Percentiles rank a stretch among this genome's conserved stretches.
phyloP scores from a whole-genome alignment of 208 protist genomes.

The Vickermania spadyakhi region DNA sequence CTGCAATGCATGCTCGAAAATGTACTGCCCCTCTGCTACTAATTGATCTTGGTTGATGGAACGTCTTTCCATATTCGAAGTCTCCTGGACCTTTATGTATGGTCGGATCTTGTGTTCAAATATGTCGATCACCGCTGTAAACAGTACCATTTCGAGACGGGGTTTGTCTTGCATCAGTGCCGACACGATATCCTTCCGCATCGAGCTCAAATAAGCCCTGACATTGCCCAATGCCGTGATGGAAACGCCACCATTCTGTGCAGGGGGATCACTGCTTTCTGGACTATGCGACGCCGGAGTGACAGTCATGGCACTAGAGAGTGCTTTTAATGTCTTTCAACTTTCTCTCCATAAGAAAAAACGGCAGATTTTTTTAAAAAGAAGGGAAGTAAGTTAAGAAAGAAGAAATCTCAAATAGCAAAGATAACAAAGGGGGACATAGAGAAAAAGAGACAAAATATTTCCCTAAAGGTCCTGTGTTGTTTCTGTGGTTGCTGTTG shows the following conservation, averaged over 20 bases:
- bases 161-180: conserved; percentile 42
- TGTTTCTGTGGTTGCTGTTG: not conserved
- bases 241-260: conserved; percentile 14
- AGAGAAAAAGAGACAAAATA: conserved; percentile 9
- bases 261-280: too few relatives aligned
- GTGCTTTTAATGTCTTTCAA: too few relatives aligned
- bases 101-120: conserved; percentile 1
- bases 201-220: conserved; percentile 17
- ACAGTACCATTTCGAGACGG: conserved; percentile 40
- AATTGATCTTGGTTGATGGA: not conserved
- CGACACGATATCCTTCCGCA: conserved; percentile 27
- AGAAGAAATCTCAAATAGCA: too few relatives aligned
- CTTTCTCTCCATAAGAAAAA: too few relatives aligned
- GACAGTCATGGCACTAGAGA: too few relatives aligned
- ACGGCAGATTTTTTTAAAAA: too few relatives aligned
- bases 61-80: not conserved
- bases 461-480: not conserved
- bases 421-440: too few relatives aligned
- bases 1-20: conserved; percentile 10
- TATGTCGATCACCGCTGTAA: conserved; percentile 13
- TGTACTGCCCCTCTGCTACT: conserved; percentile 1
- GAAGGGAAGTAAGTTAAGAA: too few relatives aligned
- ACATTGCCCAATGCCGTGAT: conserved; percentile 18
- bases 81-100: conserved; percentile 1
- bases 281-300: too few relatives aligned